Conservation (phyloP, 768 basidiomycete species). For the Pseudohyphozyma bogoriensis region DNA sequence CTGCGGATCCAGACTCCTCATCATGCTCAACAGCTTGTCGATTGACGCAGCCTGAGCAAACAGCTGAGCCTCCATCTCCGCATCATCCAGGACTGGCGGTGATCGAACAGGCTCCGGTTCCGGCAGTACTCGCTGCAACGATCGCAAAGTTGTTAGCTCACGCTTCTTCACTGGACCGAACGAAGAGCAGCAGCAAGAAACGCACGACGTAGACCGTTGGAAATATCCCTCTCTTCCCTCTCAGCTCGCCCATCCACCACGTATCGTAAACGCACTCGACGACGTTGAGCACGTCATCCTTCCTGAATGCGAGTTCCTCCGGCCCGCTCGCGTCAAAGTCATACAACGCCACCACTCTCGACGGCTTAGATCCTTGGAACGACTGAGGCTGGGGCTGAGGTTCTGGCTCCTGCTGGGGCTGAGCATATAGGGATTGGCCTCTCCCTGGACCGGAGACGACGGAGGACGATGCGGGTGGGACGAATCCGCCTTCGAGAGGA, state of each 20-base stretch:
- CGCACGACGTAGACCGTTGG: constrained; percentile 91
- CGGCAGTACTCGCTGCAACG: constrained; percentile 52
- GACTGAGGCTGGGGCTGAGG: constrained; percentile 34
- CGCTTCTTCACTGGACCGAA: neutral
- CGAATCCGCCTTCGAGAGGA: constrained; percentile 17
- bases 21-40: constrained; percentile 64
- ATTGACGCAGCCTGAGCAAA: constrained; percentile 79
- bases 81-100: constrained; percentile 44
- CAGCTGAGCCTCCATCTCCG: constrained; percentile 74
- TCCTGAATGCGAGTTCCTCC: constrained; percentile 82
- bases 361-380: constrained; percentile 43
- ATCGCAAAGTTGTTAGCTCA: neutral
- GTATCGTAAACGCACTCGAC: constrained; percentile 88
- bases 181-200: constrained; percentile 13
- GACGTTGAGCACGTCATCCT: constrained; percentile 88
- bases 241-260: constrained; percentile 92
- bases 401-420: constrained; percentile 8
- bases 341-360: constrained; percentile 79
- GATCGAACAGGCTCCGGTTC: constrained; percentile 53
- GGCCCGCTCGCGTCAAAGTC: constrained; percentile 76
- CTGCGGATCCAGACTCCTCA: constrained; percentile 58
- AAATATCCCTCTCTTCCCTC: constrained; percentile 85
- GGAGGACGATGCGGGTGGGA: neutral
- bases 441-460: neutral
- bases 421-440: too few relatives aligned